These are phyloP conservation scores for Candida montana DNA, from an alignment of 805 yeast species.

Conservation along the genomic window DNA sequence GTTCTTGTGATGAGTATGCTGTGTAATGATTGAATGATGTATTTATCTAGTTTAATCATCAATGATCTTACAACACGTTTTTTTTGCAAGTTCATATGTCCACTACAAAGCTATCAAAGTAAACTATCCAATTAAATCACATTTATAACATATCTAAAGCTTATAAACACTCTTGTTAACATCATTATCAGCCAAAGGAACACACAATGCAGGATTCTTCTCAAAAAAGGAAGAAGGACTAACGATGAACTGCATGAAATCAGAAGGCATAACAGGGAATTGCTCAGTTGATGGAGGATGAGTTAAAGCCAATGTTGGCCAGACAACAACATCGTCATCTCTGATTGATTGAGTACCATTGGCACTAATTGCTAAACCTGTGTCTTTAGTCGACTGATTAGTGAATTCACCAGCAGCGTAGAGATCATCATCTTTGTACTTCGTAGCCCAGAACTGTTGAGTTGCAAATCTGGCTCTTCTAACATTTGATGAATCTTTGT, in stretches of 20 bases:
- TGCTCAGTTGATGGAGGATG: constrained; percentile 82
- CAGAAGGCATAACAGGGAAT: constrained; percentile 89
- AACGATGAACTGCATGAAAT: constrained; percentile 61
- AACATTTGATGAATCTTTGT: constrained; percentile 54
- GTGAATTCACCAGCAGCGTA: constrained; percentile 86
- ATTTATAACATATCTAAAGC: not conserved
- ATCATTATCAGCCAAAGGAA: constrained; percentile 63
- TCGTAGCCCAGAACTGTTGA: constrained; percentile 77
- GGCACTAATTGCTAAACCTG: constrained; percentile 70
- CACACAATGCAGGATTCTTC: constrained; percentile 71
- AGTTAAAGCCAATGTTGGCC: constrained; percentile 79
- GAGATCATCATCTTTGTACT: constrained; percentile 64
- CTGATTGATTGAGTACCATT: constrained; percentile 62
- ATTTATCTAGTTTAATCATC: too few species aligned
- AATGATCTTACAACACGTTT: too few species aligned
- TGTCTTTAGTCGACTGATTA: constrained; percentile 66
- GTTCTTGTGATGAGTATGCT: too few species aligned
- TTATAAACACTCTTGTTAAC: constrained; percentile 47
- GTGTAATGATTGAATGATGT: too few species aligned
- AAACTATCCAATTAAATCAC: too few species aligned
- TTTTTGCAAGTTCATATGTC: too few species aligned
- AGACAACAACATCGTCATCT: constrained; percentile 69
- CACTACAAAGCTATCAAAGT: too few species aligned
- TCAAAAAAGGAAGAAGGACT: constrained; percentile 73
- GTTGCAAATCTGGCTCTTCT: constrained; percentile 74